Evolutionary conservation across 1,139 yeast genomes (phyloP), one percentile per base, ranked within the genome.

Genomic region (Nakaseomyces bracarensis): DNA sequence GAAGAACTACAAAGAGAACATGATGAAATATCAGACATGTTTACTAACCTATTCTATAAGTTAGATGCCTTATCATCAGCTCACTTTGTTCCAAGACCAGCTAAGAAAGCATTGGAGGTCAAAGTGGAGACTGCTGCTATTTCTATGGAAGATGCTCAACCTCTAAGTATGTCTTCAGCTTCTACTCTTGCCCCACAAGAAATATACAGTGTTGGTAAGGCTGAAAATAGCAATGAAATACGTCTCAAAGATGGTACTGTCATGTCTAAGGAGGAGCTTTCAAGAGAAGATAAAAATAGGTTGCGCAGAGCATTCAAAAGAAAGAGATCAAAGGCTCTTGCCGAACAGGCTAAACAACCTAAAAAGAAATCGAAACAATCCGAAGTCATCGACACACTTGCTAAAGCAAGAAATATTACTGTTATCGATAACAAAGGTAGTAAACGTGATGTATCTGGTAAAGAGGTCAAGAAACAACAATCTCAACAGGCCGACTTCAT

Each of bases 141-240:
- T 42, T 61, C 81, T 5, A 85, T 89, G 95, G 98, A 91, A 65
- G 98, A 91, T 58, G 93, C 96, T 1, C 97, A 89, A 65, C 98
- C 98, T 38, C 70, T 85, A 43, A 80, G 89, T 36, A 72, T 84
- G 66, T 75, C 93, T 2, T 67, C 75, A 26, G 85, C 80, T 21
- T 69, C 81, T n/a, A 75, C 83, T 41, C 71, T 91, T 54, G 98
- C 98, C 1, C 98, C 98, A 33, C 98, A 91, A 65, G 98, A 91
- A 66, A 72, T 91, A n/a, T 91, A 82, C 65, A 76, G 72, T 57
- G 70, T 81, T 19, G 74, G 71, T 40, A 70, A 72, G 28, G 64
- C 69, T 25, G 64, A 66, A 14, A 68, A 70, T 43, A 69, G 70
- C 11, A 68, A 75, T 43, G 95, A 86, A 59, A 82, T 86, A 19